Conservation (phyloP, 805 yeast genomes). For the Candida golubevii region DNA sequence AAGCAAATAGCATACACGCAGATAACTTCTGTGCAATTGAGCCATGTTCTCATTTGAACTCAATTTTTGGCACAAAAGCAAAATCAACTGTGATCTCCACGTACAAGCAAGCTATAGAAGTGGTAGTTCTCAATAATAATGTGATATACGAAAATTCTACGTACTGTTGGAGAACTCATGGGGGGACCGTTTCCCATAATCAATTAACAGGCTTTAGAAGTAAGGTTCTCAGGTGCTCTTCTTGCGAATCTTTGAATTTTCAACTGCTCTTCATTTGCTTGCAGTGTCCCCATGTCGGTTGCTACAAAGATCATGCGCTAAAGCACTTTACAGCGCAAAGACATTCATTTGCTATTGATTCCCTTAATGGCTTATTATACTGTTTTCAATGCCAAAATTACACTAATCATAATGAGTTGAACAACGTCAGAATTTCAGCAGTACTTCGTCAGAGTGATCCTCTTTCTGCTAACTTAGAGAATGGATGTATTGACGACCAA, state of each 20-base stretch:
- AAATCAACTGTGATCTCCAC: constrained; percentile 46
- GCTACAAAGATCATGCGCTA: constrained; percentile 42
- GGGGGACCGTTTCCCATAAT: constrained; percentile 31
- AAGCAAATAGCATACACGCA: no score
- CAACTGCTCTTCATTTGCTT: constrained; percentile 56
- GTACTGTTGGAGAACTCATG: constrained; percentile 35
- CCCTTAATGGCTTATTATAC: constrained; percentile 61
- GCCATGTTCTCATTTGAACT: constrained; percentile 47
- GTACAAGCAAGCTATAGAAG: constrained; percentile 48
- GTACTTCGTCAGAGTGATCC: not conserved
- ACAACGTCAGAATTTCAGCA: constrained; percentile 40
- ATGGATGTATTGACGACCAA: constrained; percentile 5
- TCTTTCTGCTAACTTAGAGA: not conserved
- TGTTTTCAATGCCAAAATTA: constrained; percentile 79
- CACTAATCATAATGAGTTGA: constrained; percentile 57
- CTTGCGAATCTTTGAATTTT: constrained; percentile 42
- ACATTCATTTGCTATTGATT: constrained; percentile 51
- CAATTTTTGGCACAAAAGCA: constrained; percentile 47
- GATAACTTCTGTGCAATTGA: constrained; percentile 30
- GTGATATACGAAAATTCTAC: constrained; percentile 13
- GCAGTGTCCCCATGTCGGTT: constrained; percentile 76
- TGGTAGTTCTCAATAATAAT: constrained; percentile 35
- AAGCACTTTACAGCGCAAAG: constrained; percentile 30
- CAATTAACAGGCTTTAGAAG: constrained; percentile 40
- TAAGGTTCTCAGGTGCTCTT: constrained; percentile 46